Percentiles rank a stretch among this genome's conserved stretches.
These are phyloP conservation scores for Tritrichomonas musculus DNA, from an alignment of 208 protist species.

Conservation along the genomic window DNA sequence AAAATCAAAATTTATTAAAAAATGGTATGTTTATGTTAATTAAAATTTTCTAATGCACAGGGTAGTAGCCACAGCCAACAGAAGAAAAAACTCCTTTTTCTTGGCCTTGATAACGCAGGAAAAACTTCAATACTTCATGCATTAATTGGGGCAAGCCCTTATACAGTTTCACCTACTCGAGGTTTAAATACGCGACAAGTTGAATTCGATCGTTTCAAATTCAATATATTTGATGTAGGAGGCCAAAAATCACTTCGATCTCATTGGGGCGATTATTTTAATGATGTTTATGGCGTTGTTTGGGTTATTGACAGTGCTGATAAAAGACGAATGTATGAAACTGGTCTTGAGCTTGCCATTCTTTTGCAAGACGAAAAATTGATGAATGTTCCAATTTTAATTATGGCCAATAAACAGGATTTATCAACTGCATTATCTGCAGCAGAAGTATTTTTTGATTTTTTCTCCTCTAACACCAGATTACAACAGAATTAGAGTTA, in stretches of 20 bases:
- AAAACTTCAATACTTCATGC: conserved; percentile 84
- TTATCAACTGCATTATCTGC: no score
- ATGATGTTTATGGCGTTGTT: conserved; percentile 71
- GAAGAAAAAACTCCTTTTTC: conserved; percentile 73
- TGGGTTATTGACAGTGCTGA: no score
- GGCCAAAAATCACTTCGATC: conserved; percentile 74
- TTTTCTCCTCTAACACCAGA: conserved; percentile 49
- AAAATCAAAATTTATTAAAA: neutral
- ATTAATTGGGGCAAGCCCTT: conserved; percentile 75
- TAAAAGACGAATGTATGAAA: conserved; percentile 69
- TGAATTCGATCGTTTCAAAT: conserved; percentile 66
- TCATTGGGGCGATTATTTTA: conserved; percentile 91
- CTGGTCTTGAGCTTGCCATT: conserved; percentile 65
- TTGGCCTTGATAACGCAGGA: conserved; percentile 85
- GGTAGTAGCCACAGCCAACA: neutral
- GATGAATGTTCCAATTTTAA: conserved; percentile 72
- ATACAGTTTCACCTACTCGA: conserved; percentile 78
- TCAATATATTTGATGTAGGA: conserved; percentile 91
- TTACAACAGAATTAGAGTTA: neutral
- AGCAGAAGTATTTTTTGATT: no score
- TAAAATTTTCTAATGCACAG: neutral
- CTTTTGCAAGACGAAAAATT: conserved; percentile 83
- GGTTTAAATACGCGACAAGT: conserved; percentile 92
- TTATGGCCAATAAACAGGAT: conserved; percentile 94
- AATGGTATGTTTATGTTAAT: no score